Evolutionary conservation across 2,329 filamentous ascomycete species (phyloP).

Genomic region (Monosporascus cannonballus): DNA sequence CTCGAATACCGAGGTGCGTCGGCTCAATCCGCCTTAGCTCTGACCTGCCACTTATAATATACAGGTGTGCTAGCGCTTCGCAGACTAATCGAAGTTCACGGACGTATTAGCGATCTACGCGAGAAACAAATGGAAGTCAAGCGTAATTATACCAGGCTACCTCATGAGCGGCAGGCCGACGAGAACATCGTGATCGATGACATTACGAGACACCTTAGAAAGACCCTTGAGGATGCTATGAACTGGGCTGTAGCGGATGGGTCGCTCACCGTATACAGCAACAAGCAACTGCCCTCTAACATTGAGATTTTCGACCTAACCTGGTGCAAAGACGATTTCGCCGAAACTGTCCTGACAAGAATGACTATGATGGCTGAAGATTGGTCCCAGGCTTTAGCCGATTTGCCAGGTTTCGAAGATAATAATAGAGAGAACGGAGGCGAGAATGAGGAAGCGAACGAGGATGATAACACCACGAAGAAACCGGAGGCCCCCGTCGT

Average conservation of each 20-base stretch:
- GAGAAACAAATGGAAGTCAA: conserved; percentile 7
- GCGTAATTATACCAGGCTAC: not conserved
- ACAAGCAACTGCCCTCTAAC: conserved; percentile 13
- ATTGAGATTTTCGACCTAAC: conserved; percentile 17
- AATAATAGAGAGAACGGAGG: too few relatives aligned
- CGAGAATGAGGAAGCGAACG: conserved; percentile 1
- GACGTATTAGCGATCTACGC: conserved; percentile 19
- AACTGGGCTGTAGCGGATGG: conserved; percentile 23
- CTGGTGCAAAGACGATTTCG: conserved; percentile 9
- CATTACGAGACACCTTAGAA: conserved; percentile 15
- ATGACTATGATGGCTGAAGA: conserved; percentile 13
- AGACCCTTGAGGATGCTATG: conserved; percentile 14
- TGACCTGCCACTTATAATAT: conserved; percentile 3
- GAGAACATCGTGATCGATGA: conserved; percentile 5
- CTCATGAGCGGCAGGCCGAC: conserved; percentile 3
- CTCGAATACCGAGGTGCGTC: conserved; percentile 24
- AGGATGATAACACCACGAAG: not conserved
- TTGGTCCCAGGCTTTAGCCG: conserved; percentile 13
- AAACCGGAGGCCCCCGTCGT: conserved; percentile 17
- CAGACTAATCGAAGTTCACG: conserved; percentile 19
- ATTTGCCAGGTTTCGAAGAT: not conserved
- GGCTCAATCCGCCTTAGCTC: not conserved
- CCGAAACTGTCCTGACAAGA: conserved; percentile 11
- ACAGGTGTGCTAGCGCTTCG: conserved; percentile 19
- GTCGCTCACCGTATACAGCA: conserved; percentile 10